These are phyloP conservation scores for Phytophthora chlamydospora DNA, from an alignment of 352 stramenopile species.

Conservation along the genomic window DNA sequence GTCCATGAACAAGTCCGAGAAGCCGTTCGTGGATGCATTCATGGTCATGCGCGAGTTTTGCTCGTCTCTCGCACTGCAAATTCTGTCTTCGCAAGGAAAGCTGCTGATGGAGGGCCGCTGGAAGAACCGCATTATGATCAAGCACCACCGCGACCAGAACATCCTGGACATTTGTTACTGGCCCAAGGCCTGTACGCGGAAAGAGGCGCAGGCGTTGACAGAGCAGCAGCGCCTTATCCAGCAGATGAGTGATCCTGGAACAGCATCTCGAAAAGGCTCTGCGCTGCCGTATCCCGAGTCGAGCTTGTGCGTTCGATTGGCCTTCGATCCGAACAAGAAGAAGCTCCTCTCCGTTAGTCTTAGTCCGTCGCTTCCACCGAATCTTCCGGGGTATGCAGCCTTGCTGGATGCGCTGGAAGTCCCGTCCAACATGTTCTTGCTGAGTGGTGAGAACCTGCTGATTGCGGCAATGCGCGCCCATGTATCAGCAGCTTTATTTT, in stretches of 20 bases:
- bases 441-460: slow-evolving; percentile 79
- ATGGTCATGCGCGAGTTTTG: slow-evolving; percentile 87
- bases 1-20: slow-evolving; percentile 86
- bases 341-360: slow-evolving; percentile 69
- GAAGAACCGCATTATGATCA: slow-evolving; percentile 81
- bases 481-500: slow-evolving; percentile 74
- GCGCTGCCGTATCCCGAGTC: slow-evolving; percentile 62
- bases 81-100: slow-evolving; percentile 76
- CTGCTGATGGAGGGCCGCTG: slow-evolving; percentile 81
- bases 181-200: slow-evolving; percentile 72
- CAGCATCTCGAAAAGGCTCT: slow-evolving; percentile 22
- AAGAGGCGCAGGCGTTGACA: slow-evolving; percentile 51
- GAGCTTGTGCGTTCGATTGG: slow-evolving; percentile 73
- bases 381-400: slow-evolving; percentile 55
- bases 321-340: slow-evolving; percentile 63
- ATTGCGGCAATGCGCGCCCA: slow-evolving; percentile 81
- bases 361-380: slow-evolving; percentile 68
- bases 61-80: slow-evolving; percentile 76
- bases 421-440: slow-evolving; percentile 77
- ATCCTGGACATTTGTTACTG: slow-evolving; percentile 87
- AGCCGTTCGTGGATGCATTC: slow-evolving; percentile 80
- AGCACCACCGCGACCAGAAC: slow-evolving; percentile 80
- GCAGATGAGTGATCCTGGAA: slow-evolving; percentile 54
- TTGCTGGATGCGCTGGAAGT: slow-evolving; percentile 69
- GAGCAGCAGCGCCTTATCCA: slow-evolving; percentile 71